A percentile compares a stretch with the other conserved stretches of the same genome.
Conservation (phyloP, 352 stramenopile genomes). For the Pythium myriotylum region DNA sequence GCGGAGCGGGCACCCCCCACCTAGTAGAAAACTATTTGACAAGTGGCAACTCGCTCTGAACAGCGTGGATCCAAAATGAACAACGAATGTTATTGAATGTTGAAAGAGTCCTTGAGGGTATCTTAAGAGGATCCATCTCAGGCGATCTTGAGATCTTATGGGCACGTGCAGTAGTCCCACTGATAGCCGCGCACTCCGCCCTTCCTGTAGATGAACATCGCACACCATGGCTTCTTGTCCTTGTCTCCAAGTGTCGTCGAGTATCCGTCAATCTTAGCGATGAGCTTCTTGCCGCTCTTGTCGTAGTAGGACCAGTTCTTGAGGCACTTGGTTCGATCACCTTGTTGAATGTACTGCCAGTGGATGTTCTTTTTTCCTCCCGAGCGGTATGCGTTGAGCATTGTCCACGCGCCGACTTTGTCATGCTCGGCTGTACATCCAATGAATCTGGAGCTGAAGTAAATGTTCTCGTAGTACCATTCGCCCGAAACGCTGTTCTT, state of each 20-base stretch:
- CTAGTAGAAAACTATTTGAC: too few species aligned
- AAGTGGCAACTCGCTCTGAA: too few species aligned
- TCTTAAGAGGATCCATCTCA: too few species aligned
- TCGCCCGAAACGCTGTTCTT: neutral
- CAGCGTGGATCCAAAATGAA: too few species aligned
- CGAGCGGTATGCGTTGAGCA: slow-evolving; percentile 7
- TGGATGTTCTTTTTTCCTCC: neutral
- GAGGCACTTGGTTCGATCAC: neutral
- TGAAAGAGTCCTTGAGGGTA: too few species aligned
- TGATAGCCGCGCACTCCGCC: neutral
- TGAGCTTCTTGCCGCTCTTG: neutral
- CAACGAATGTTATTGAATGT: too few species aligned
- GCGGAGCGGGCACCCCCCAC: too few species aligned
- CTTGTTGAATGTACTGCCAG: neutral
- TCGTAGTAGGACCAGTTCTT: neutral
- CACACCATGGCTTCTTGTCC: neutral
- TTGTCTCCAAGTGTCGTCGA: neutral
- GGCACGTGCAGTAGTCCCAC: neutral
- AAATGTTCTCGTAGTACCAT: slow-evolving; percentile 3
- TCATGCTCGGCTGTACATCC: neutral
- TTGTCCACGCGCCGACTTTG: neutral
- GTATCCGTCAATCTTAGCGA: neutral
- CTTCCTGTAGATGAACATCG: neutral
- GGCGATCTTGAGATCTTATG: too few species aligned
- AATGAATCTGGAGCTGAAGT: neutral